phyloP scores from a whole-genome alignment of 1,139 yeast species.

The Lodderomyces metapsilosis region DNA sequence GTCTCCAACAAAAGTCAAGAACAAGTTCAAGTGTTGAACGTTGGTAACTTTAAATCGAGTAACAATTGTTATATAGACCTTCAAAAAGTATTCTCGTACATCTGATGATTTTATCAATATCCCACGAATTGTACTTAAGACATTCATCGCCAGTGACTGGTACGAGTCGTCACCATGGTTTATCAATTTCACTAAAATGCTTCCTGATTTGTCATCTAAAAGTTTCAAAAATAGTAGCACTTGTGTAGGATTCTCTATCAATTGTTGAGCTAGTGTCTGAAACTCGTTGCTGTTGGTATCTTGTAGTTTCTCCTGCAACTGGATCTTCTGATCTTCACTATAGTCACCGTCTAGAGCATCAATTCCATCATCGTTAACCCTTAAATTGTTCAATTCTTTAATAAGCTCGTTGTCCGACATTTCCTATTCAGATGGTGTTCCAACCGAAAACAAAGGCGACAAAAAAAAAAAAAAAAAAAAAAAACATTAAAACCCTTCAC shows the following conservation, averaged over 20 bases:
- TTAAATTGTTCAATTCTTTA: background rate
- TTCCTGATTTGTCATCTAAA: constrained; percentile 19
- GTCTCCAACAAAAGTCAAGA: constrained; percentile 20
- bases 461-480: background rate
- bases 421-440: too few species aligned
- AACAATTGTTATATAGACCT: constrained; percentile 12
- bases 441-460: background rate
- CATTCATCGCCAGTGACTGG: constrained; percentile 10
- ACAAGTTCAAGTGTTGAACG: constrained; percentile 24
- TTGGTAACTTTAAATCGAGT: constrained; percentile 19
- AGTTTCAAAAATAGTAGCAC: constrained; percentile 20
- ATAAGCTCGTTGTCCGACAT: background rate
- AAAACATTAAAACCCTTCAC: background rate
- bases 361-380: background rate
- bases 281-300: background rate
- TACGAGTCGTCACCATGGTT: background rate
- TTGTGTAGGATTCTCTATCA: constrained; percentile 19
- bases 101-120: constrained; percentile 12
- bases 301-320: background rate
- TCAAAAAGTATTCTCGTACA: constrained; percentile 14
- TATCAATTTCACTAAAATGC: constrained; percentile 6
- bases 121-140: constrained; percentile 16
- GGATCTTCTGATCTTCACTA: background rate
- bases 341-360: background rate
- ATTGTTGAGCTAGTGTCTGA: constrained; percentile 16